Conservation (phyloP, 116 monocot species). For the Posidonia oceanica region DNA sequence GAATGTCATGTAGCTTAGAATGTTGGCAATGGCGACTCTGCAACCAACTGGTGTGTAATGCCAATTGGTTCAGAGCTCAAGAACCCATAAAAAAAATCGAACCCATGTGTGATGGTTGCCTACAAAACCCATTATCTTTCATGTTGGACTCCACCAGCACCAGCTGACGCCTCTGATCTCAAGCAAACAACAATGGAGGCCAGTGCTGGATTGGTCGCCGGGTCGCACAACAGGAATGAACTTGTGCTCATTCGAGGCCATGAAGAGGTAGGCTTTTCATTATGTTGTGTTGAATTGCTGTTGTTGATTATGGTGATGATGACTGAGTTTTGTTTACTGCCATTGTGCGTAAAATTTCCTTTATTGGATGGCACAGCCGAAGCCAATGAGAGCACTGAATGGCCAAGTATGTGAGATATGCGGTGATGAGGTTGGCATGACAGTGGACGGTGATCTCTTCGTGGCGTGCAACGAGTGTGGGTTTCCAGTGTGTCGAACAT, state of each 20-base stretch:
- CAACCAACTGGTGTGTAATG: constrained; percentile 24
- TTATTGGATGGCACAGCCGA: constrained; percentile 36
- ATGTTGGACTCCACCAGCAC: not conserved
- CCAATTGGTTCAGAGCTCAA: not conserved
- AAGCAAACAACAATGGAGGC: constrained; percentile 55
- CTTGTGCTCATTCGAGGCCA: constrained; percentile 89
- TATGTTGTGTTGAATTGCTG: too few relatives aligned
- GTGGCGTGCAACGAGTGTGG: constrained; percentile 98
- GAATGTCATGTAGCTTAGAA: constrained; percentile 38
- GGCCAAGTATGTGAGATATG: constrained; percentile 96
- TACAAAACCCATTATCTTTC: constrained; percentile 12
- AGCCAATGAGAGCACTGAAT: constrained; percentile 44
- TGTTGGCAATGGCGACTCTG: constrained; percentile 74
- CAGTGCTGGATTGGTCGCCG: constrained; percentile 83
- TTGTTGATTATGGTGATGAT: not conserved
- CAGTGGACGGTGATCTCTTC: constrained; percentile 82
- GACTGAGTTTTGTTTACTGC: not conserved
- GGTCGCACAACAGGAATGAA: constrained; percentile 95
- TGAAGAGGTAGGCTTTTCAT: constrained; percentile 58
- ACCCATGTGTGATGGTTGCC: not conserved
- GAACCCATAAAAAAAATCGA: not conserved
- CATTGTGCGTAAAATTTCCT: not conserved
- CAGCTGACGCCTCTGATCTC: not conserved
- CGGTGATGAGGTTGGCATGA: constrained; percentile 69
- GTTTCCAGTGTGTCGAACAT: constrained; percentile 88